Percentiles rank a stretch among this genome's conserved stretches.
Evolutionary conservation across 257 asterid species (phyloP).

Genomic region (Nicotiana benthamiana): DNA sequence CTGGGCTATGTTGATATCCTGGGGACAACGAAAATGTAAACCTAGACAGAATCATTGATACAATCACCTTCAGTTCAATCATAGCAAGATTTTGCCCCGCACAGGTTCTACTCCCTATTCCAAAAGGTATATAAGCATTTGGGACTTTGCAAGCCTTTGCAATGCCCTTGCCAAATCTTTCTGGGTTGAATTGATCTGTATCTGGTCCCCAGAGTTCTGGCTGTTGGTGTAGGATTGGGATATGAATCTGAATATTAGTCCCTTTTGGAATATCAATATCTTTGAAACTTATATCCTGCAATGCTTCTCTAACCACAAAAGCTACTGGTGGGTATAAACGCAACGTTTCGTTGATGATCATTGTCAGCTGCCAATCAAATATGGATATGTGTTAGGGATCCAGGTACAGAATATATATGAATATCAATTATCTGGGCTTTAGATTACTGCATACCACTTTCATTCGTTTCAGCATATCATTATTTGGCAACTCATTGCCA

Average conservation of each 20-base stretch:
- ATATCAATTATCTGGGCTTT: background rate
- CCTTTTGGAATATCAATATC: slow-evolving; percentile 51
- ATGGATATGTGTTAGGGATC: background rate
- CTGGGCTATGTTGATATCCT: slow-evolving; percentile 49
- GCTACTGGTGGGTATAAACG: slow-evolving; percentile 73
- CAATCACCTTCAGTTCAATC: slow-evolving; percentile 60
- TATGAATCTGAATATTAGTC: slow-evolving; percentile 42
- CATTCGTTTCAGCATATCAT: slow-evolving; percentile 52
- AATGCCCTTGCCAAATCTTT: slow-evolving; percentile 50
- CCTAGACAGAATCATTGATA: slow-evolving; percentile 45
- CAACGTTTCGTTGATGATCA: slow-evolving; percentile 60
- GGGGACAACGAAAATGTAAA: slow-evolving; percentile 52
- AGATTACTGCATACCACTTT: slow-evolving; percentile 37
- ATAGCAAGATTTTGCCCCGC: slow-evolving; percentile 65
- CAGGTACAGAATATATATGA: background rate
- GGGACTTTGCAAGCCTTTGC: slow-evolving; percentile 57
- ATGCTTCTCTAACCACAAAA: slow-evolving; percentile 52
- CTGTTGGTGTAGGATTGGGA: slow-evolving; percentile 45
- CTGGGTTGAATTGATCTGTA: slow-evolving; percentile 45
- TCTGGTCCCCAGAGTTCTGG: slow-evolving; percentile 52
- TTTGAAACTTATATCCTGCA: slow-evolving; percentile 41
- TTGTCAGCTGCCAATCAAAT: slow-evolving; percentile 36
- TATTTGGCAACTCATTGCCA: slow-evolving; percentile 35
- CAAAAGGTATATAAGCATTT: slow-evolving; percentile 70
- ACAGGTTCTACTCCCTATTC: slow-evolving; percentile 52